Conservation (phyloP, 139 green algal genomes). For the Volvox africanus region DNA sequence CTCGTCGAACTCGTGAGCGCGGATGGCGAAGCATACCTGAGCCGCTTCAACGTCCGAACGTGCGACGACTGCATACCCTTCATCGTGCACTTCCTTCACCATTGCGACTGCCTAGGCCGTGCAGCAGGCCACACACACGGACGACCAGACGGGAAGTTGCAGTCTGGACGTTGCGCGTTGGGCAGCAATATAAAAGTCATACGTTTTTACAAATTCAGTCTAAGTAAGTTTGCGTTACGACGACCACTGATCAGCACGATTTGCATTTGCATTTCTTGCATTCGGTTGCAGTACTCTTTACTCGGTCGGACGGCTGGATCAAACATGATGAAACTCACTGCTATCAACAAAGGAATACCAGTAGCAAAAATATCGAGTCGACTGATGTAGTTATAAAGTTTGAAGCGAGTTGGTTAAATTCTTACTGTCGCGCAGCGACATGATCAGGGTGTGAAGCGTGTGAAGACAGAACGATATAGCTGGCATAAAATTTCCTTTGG, state of each 20-base stretch:
- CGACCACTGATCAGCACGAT: neutral
- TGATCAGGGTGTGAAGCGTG: neutral
- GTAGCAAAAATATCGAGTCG: too few relatives aligned
- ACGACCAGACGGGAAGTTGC: constrained; percentile 11
- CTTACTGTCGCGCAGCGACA: neutral
- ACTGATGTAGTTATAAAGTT: too few relatives aligned
- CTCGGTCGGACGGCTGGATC: too few relatives aligned
- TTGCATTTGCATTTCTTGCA: neutral
- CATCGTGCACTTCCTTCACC: constrained; percentile 12
- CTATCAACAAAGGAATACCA: too few relatives aligned
- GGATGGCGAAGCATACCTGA: constrained; percentile 1
- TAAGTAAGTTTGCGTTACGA: neutral
- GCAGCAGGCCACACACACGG: neutral
- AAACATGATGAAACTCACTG: too few relatives aligned
- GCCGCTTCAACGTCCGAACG: constrained; percentile 22
- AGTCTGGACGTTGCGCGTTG: neutral
- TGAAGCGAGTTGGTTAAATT: too few relatives aligned
- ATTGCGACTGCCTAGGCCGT: neutral
- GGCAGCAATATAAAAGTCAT: neutral
- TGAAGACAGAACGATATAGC: neutral
- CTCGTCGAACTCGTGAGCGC: neutral
- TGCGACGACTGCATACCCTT: constrained; percentile 3
- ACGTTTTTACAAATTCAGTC: neutral
- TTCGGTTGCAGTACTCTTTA: neutral
- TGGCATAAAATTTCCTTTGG: neutral